Evolutionary conservation across 805 yeast species (phyloP).

Genomic region (Pichia nakasei): DNA sequence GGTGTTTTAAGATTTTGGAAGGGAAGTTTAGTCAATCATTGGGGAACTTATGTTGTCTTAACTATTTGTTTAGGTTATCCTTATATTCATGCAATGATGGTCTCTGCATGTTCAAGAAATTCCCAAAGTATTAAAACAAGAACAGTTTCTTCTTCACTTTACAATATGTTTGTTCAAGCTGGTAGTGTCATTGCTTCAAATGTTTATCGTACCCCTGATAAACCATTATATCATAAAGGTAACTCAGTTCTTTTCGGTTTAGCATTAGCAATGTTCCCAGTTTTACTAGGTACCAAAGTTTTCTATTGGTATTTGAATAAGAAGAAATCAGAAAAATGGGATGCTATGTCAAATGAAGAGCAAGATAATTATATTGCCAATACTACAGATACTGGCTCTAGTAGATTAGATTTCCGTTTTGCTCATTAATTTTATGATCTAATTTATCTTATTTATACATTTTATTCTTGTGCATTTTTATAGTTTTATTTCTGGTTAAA

Average conservation of each 20-base stretch:
- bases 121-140: conserved; percentile 56
- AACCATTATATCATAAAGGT: conserved; percentile 53
- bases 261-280: conserved; percentile 23
- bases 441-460: no score
- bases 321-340: conserved; percentile 42
- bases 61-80: conserved; percentile 33
- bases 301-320: conserved; percentile 37
- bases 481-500: no score
- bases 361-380: conserved; percentile 35
- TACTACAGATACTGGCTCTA: conserved; percentile 47
- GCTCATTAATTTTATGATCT: conserved; percentile 5
- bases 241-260: conserved; percentile 35
- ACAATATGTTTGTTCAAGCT: conserved; percentile 56
- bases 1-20: conserved; percentile 23
- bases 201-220: conserved; percentile 48
- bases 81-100: conserved; percentile 45
- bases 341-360: conserved; percentile 39
- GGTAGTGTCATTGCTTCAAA: conserved; percentile 47
- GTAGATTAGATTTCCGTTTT: conserved; percentile 41
- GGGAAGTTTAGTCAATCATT: conserved; percentile 19
- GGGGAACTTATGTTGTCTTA: conserved; percentile 20
- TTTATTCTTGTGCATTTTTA: no score
- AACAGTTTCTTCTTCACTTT: conserved; percentile 53
- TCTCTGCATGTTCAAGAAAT: conserved; percentile 54
- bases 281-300: conserved; percentile 23